Evolutionary conservation across 768 basidiomycete genomes (phyloP).

Genomic region (Leccinum fibrillosum): DNA sequence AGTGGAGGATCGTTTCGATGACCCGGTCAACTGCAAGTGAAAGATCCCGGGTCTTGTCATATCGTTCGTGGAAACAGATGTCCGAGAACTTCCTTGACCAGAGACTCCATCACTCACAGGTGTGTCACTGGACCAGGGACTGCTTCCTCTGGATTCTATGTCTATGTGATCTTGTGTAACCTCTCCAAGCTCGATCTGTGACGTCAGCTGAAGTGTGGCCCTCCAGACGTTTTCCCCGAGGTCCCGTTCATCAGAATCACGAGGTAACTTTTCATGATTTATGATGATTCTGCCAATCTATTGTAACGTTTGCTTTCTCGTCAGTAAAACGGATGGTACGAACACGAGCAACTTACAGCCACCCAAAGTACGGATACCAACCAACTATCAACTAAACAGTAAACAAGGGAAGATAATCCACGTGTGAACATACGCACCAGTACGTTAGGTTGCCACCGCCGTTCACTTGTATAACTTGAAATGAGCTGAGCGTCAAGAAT

Average conservation of each 20-base stretch:
- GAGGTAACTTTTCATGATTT: slow-evolving; percentile 7
- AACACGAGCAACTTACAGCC: slow-evolving; percentile 12
- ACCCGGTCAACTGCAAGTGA: neutral
- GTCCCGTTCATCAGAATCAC: neutral
- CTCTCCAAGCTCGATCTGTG: neutral
- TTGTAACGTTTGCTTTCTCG: neutral
- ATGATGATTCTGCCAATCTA: slow-evolving; percentile 16
- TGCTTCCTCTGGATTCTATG: neutral
- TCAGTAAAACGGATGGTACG: neutral
- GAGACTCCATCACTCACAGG: neutral
- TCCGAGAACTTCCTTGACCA: neutral
- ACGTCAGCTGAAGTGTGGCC: neutral
- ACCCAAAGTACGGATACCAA: slow-evolving; percentile 16
- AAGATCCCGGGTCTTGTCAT: neutral
- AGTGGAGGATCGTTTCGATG: neutral
- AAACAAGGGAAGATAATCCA: neutral
- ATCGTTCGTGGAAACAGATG: neutral
- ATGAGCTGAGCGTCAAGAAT: slow-evolving; percentile 14
- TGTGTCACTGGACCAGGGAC: neutral
- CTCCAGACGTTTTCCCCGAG: neutral
- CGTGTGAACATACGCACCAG: slow-evolving; percentile 8
- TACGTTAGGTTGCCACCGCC: slow-evolving; percentile 17
- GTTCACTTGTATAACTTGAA: slow-evolving; percentile 3
- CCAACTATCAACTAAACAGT: slow-evolving; percentile 11
- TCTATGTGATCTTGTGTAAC: neutral